These are phyloP conservation scores for Xerophyta viscosa DNA, from an alignment of 106 monocot genomes.

Conservation along the genomic window DNA sequence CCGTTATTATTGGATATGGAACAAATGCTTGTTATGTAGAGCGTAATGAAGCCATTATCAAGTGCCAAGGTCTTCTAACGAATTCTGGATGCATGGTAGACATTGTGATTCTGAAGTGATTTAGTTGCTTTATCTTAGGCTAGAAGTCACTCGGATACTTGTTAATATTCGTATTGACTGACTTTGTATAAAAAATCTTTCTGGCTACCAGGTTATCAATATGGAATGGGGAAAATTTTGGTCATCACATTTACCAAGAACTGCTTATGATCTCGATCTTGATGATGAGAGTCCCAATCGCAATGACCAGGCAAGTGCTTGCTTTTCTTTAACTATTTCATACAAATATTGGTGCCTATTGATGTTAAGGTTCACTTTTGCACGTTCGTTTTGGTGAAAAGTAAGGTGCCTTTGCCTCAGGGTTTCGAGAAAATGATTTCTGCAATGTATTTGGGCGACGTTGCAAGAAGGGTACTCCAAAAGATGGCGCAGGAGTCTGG, in stretches of 20 bases:
- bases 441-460: constrained; percentile 93
- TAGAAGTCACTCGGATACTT: not conserved
- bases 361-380: not conserved
- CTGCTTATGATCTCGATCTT: constrained; percentile 72
- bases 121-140: not conserved
- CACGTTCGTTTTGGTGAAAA: too few relatives aligned
- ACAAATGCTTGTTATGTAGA: constrained; percentile 90
- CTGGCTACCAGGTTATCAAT: constrained; percentile 66
- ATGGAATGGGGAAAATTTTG: constrained; percentile 99
- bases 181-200: constrained; percentile 2
- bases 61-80: constrained; percentile 79
- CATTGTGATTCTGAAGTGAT: not conserved
- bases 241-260: constrained; percentile 93
- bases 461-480: constrained; percentile 69
- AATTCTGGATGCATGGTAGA: constrained; percentile 80
- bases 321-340: not conserved
- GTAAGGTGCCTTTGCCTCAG: constrained; percentile 43
- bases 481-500: constrained; percentile 65
- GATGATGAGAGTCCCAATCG: constrained; percentile 82
- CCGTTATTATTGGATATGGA: constrained; percentile 72
- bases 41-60: constrained; percentile 75
- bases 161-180: not conserved
- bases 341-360: not conserved
- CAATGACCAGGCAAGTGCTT: constrained; percentile 65
- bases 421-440: constrained; percentile 99